Evolutionary conservation across 2,329 filamentous ascomycete genomes (phyloP).

Genomic region (Exserohilum turcica): DNA sequence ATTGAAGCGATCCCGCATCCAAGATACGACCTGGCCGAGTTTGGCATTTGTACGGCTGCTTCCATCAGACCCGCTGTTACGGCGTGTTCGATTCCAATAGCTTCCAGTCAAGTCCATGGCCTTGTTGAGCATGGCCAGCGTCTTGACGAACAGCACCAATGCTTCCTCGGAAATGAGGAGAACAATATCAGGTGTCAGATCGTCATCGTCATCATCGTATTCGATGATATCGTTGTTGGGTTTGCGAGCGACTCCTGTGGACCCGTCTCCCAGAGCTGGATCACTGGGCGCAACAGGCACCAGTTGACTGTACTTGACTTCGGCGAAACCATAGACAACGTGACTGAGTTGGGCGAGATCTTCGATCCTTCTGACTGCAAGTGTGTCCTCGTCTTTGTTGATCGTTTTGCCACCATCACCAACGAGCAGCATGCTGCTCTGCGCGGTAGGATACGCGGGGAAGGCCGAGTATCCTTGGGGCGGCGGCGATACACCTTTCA

Average conservation of each 20-base stretch:
- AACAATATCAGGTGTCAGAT: constrained; percentile 83
- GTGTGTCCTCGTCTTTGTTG: constrained; percentile 75
- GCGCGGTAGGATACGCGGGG: constrained; percentile 78
- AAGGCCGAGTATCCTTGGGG: constrained; percentile 77
- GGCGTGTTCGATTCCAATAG: constrained; percentile 86
- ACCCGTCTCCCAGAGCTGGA: constrained; percentile 66
- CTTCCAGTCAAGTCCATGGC: constrained; percentile 93
- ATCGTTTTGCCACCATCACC: constrained; percentile 66
- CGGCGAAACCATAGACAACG: constrained; percentile 95
- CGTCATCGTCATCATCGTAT: constrained; percentile 59
- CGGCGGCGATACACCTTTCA: constrained; percentile 71
- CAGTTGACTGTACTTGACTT: constrained; percentile 98
- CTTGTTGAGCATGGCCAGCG: constrained; percentile 84
- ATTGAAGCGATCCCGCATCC: constrained; percentile 93
- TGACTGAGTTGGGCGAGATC: constrained; percentile 92
- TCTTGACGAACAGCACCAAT: constrained; percentile 93
- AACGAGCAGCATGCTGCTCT: constrained; percentile 69
- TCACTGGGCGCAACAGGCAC: constrained; percentile 81
- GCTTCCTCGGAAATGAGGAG: constrained; percentile 92
- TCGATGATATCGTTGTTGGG: constrained; percentile 56
- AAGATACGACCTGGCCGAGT: constrained; percentile 95
- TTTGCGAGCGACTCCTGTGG: constrained; percentile 54
- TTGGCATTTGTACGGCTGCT: constrained; percentile 47
- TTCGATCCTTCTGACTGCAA: constrained; percentile 80
- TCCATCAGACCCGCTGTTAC: constrained; percentile 56